Evolutionary conservation across 805 yeast genomes (phyloP).

Genomic region (Candida xyloterini): DNA sequence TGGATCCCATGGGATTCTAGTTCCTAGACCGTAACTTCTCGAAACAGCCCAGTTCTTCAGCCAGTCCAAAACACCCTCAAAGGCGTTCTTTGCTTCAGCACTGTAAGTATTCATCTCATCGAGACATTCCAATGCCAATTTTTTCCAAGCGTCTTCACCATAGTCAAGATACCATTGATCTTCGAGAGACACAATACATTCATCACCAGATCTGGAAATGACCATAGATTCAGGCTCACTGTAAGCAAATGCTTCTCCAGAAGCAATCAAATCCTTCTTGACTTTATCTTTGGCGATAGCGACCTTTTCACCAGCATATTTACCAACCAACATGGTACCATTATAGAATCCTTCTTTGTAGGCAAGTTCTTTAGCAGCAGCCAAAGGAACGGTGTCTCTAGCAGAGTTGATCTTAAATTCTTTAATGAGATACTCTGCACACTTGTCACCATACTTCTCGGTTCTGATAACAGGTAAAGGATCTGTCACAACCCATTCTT

Average conservation of each 20-base stretch:
- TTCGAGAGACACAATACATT: constrained; percentile 93
- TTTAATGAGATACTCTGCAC: constrained; percentile 82
- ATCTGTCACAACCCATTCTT: constrained; percentile 80
- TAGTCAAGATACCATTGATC: constrained; percentile 98
- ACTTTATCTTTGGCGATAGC: constrained; percentile 88
- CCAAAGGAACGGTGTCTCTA: constrained; percentile 81
- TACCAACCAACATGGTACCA: constrained; percentile 78
- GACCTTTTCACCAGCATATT: constrained; percentile 84
- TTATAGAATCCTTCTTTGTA: constrained; percentile 96
- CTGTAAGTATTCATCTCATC: constrained; percentile 72
- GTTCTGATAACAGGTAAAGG: constrained; percentile 74
- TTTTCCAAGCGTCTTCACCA: constrained; percentile 91
- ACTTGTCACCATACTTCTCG: constrained; percentile 80
- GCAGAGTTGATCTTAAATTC: constrained; percentile 92
- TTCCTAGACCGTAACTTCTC: constrained; percentile 94
- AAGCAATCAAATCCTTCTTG: constrained; percentile 72
- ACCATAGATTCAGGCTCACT: constrained; percentile 92
- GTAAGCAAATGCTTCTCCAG: constrained; percentile 82
- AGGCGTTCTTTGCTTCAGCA: constrained; percentile 83
- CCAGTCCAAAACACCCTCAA: constrained; percentile 94
- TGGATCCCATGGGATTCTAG: constrained; percentile 95
- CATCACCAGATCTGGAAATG: constrained; percentile 93
- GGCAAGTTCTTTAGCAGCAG: constrained; percentile 89
- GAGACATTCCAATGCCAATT: constrained; percentile 75
- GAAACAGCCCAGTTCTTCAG: constrained; percentile 97